Conservation (phyloP, 2,329 filamentous ascomycete genomes). For the Cordyceps cateniannulata region DNA sequence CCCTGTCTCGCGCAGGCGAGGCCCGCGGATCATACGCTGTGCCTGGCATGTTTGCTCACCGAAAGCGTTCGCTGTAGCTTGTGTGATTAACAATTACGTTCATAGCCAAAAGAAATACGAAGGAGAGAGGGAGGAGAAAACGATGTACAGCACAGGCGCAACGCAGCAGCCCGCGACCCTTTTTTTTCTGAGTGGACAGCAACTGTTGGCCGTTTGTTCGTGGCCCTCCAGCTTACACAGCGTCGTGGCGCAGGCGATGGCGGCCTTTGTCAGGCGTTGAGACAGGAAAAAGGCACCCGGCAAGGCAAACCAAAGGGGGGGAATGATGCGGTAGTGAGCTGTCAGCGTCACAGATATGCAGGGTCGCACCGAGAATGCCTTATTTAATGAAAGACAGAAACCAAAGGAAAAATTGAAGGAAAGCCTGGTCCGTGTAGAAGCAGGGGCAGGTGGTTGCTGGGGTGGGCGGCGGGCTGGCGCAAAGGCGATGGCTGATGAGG, state of each 20-base stretch:
- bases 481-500: constrained; percentile 8
- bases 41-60: constrained; percentile 6
- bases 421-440: background rate
- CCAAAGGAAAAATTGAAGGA: background rate
- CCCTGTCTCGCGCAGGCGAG: constrained; percentile 14
- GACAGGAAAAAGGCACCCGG: background rate
- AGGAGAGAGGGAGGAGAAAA: background rate
- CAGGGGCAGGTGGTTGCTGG: constrained; percentile 6
- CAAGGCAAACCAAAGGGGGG: background rate
- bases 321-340: background rate
- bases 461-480: background rate
- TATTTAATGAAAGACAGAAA: background rate
- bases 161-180: background rate
- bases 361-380: too few species aligned
- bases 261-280: constrained; percentile 2
- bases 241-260: constrained; percentile 7
- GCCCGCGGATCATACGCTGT: constrained; percentile 4
- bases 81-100: background rate
- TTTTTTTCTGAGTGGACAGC: background rate
- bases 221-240: constrained; percentile 3
- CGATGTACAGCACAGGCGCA: background rate
- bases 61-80: background rate
- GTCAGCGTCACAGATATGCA: background rate
- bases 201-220: background rate
- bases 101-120: background rate